Evolutionary conservation across 306 rosid species (phyloP).

Genomic region (Vicia villosa): DNA sequence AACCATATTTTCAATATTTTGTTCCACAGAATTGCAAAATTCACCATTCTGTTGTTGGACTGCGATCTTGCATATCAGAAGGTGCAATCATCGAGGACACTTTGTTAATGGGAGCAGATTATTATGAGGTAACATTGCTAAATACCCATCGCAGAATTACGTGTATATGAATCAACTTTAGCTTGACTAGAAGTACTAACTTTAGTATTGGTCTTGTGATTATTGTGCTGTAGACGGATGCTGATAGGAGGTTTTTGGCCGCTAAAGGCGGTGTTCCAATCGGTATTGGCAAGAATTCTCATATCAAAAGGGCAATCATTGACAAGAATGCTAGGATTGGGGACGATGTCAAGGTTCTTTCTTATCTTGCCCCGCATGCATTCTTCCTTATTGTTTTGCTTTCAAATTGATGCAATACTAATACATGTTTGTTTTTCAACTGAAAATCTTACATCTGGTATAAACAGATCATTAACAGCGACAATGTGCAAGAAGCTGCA

Average conservation of each 20-base stretch:
- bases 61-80: conserved; percentile 94
- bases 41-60: conserved; percentile 93
- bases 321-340: conserved; percentile 99
- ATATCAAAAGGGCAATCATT: conserved; percentile 91
- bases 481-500: conserved; percentile 93
- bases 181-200: conserved; percentile 15
- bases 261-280: conserved; percentile 90
- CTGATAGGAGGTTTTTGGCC: conserved; percentile 87
- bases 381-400: too few species aligned
- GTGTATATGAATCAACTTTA: neutral
- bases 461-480: conserved; percentile 77
- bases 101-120: conserved; percentile 97
- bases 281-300: conserved; percentile 89
- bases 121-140: conserved; percentile 73
- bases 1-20: conserved; percentile 34
- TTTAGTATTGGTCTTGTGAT: conserved; percentile 35
- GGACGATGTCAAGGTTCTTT: conserved; percentile 80
- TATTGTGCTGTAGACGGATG: conserved; percentile 65
- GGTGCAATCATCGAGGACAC: conserved; percentile 97
- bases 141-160: neutral
- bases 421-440: too few species aligned
- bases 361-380: neutral
- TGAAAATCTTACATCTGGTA: neutral
- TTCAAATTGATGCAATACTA: too few species aligned
- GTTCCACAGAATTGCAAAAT: conserved; percentile 86